Evolutionary conservation across 768 basidiomycete species (phyloP).

Genomic region (Pleurotus ostreatus): DNA sequence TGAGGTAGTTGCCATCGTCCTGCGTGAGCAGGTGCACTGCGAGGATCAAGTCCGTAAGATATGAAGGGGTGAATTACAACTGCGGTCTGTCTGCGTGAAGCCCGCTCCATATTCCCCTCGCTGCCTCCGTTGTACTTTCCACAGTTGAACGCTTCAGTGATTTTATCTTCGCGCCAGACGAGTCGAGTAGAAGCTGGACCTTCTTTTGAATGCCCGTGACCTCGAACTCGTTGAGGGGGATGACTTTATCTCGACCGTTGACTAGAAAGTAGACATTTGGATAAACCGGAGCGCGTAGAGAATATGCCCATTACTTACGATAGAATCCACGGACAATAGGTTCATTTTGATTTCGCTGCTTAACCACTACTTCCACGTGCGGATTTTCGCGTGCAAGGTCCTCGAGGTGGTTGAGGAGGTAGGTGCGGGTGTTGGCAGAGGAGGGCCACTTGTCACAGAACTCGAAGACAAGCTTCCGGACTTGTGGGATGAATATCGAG

Average conservation of each 20-base stretch:
- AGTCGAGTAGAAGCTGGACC: slow-evolving; percentile 78
- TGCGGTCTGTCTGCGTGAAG: slow-evolving; percentile 71
- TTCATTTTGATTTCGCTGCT: slow-evolving; percentile 67
- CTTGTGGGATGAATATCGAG: slow-evolving; percentile 64
- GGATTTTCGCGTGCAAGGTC: slow-evolving; percentile 68
- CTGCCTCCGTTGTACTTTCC: slow-evolving; percentile 73
- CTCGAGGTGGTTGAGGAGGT: slow-evolving; percentile 59
- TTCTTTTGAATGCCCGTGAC: slow-evolving; percentile 73
- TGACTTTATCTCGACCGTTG: slow-evolving; percentile 86
- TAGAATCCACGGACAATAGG: slow-evolving; percentile 85
- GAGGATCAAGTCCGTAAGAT: not conserved
- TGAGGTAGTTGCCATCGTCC: not conserved
- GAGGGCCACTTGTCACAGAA: slow-evolving; percentile 83
- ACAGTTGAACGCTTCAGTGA: slow-evolving; percentile 73
- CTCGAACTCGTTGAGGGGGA: slow-evolving; percentile 73
- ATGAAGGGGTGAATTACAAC: slow-evolving; percentile 26
- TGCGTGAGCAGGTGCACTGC: not conserved
- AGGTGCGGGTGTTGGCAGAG: slow-evolving; percentile 67
- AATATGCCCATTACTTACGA: slow-evolving; percentile 38
- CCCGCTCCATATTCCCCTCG: slow-evolving; percentile 89
- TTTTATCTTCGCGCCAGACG: slow-evolving; percentile 84
- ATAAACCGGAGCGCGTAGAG: slow-evolving; percentile 12
- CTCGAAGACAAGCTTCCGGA: slow-evolving; percentile 87
- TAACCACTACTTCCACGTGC: slow-evolving; percentile 82
- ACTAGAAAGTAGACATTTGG: slow-evolving; percentile 39